Conservation (phyloP, 306 rosid genomes). For the Cicer pinnatifidum region DNA sequence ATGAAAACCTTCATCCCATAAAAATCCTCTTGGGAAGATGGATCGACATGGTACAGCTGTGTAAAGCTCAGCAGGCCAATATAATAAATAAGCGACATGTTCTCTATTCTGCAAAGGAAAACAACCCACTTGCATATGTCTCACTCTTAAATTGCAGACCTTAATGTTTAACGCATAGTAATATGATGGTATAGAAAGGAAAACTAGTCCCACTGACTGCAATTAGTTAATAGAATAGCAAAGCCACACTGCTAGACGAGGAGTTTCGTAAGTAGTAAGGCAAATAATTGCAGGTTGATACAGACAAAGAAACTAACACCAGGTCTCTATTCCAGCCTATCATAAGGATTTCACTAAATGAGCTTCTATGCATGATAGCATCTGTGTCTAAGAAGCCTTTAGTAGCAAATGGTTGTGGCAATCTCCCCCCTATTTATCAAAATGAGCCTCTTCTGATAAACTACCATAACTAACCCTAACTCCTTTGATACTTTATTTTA, state of each 20-base stretch:
- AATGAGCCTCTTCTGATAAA: slow-evolving; percentile 11
- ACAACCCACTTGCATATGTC: slow-evolving; percentile 41
- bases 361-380: background rate
- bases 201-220: background rate
- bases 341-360: slow-evolving; percentile 10
- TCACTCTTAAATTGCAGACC: slow-evolving; percentile 38
- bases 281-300: slow-evolving; percentile 29
- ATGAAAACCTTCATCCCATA: slow-evolving; percentile 99
- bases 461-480: background rate
- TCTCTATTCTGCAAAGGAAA: slow-evolving; percentile 63
- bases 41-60: slow-evolving; percentile 96
- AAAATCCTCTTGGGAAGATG: slow-evolving; percentile 93
- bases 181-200: slow-evolving; percentile 8
- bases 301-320: slow-evolving; percentile 27
- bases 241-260: background rate
- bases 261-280: background rate
- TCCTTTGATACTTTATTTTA: background rate
- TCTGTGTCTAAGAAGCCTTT: slow-evolving; percentile 20
- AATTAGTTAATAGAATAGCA: slow-evolving; percentile 23
- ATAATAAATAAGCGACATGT: slow-evolving; percentile 58
- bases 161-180: slow-evolving; percentile 29
- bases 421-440: background rate
- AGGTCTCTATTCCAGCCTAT: background rate
- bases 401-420: background rate
- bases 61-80: slow-evolving; percentile 98